A percentile compares a stretch with the other conserved stretches of the same genome.
phyloP scores from a whole-genome alignment of 1,284 basidiomycete species.

The Ustilago cynodontis region DNA sequence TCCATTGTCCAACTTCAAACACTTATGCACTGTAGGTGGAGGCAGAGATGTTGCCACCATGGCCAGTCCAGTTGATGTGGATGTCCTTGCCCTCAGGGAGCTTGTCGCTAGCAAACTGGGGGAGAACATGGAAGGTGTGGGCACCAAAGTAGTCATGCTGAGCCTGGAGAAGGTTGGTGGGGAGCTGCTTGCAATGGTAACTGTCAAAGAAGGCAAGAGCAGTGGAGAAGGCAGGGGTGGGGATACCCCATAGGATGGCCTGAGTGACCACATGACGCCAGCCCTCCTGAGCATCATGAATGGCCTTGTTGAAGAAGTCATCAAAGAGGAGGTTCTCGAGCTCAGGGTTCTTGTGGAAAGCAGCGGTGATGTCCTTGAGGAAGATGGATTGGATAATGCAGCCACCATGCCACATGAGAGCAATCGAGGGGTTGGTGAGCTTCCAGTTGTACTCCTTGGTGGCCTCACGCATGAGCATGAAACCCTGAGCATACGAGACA shows the following conservation, averaged over 20 bases:
- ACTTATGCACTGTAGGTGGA: constrained; percentile 88
- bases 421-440: constrained; percentile 89
- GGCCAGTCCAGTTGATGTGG: constrained; percentile 81
- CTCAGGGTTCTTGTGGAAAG: constrained; percentile 86
- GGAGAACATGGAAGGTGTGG: constrained; percentile 60
- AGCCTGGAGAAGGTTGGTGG: constrained; percentile 91
- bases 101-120: constrained; percentile 61
- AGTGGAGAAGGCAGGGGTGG: too few species aligned
- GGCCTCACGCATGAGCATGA: too few species aligned
- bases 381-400: constrained; percentile 84
- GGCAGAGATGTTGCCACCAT: constrained; percentile 92
- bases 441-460: constrained; percentile 85
- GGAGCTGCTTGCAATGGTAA: constrained; percentile 86
- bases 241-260: too few species aligned
- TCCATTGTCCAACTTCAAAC: too few species aligned
- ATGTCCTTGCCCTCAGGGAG: constrained; percentile 81
- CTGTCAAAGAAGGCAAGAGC: constrained; percentile 99
- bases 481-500: constrained; percentile 86
- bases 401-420: constrained; percentile 99
- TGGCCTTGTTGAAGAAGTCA: too few species aligned
- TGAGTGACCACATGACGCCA: too few species aligned
- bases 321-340: too few species aligned
- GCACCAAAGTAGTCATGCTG: constrained; percentile 76
- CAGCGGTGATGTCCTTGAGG: constrained; percentile 75
- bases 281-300: too few species aligned